Percentiles rank a stretch among this genome's conserved stretches.
These are phyloP conservation scores for Camelina neglecta DNA, from an alignment of 345 rosid genomes.

Conservation along the genomic window DNA sequence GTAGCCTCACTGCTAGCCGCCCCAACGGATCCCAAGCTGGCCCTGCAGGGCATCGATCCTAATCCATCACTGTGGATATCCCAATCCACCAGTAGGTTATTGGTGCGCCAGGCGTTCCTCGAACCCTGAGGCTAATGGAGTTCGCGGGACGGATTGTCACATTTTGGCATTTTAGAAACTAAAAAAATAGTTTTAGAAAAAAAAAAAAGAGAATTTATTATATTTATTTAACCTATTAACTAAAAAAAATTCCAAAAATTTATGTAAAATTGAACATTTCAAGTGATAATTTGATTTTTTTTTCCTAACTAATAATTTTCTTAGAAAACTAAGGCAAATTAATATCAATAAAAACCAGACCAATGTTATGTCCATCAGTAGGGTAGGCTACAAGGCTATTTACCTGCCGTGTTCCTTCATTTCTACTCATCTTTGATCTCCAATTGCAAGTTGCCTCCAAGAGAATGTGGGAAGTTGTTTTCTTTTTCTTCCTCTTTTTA, in stretches of 20 bases:
- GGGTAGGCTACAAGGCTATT: background rate
- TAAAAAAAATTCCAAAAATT: too few relatives aligned
- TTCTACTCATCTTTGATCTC: conserved; percentile 21
- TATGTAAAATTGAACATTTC: background rate
- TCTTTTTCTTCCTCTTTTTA: background rate
- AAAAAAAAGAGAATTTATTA: background rate
- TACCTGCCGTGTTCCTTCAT: conserved; percentile 15
- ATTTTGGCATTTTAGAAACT: conserved; percentile 16
- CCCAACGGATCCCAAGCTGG: too few relatives aligned
- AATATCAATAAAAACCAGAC: background rate
- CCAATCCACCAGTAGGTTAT: too few relatives aligned
- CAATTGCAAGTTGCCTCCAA: conserved; percentile 20
- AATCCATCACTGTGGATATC: too few relatives aligned
- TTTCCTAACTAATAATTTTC: background rate
- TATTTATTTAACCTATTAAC: too few relatives aligned
- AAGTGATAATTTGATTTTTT: background rate
- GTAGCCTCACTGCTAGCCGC: too few relatives aligned
- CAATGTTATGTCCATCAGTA: conserved; percentile 1
- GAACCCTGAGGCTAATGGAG: too few relatives aligned
- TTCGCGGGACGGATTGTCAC: too few relatives aligned
- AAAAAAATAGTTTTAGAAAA: background rate
- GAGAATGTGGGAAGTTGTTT: conserved; percentile 11
- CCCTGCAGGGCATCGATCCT: too few relatives aligned
- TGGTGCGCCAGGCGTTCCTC: too few relatives aligned
- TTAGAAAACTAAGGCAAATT: background rate